phyloP scores from a whole-genome alignment of 1,139 yeast genomes.

The Insectozyma bohioensis region DNA sequence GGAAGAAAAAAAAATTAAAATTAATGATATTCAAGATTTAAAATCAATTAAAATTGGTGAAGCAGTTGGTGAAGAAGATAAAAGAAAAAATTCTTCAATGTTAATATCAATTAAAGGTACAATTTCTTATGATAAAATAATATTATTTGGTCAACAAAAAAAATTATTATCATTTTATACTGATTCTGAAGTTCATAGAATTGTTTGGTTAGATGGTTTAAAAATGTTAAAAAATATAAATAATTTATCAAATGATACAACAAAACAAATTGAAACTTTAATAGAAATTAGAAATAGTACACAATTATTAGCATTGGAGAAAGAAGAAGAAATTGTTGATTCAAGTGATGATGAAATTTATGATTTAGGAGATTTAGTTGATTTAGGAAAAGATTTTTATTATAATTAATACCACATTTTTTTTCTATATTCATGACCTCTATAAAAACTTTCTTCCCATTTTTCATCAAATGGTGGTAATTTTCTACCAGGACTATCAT shows the following conservation, averaged over 20 bases:
- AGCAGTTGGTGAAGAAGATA: conserved; percentile 39
- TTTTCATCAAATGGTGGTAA: conserved; percentile 23
- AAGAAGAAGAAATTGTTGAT: conserved; percentile 19
- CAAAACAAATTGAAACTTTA: conserved; percentile 55
- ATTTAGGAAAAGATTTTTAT: conserved; percentile 42
- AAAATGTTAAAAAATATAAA: conserved; percentile 52
- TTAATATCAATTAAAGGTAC: conserved; percentile 54
- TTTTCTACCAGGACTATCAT: conserved; percentile 25
- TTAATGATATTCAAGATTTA: conserved; percentile 41
- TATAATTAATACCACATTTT: conserved; percentile 25
- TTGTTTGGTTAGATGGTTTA: conserved; percentile 80
- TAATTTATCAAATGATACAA: conserved; percentile 56
- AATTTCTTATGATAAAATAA: conserved; percentile 55
- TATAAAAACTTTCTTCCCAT: conserved; percentile 21
- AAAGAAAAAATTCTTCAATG: conserved; percentile 32
- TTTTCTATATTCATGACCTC: conserved; percentile 20
- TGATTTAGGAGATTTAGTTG: conserved; percentile 41
- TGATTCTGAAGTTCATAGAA: conserved; percentile 69
- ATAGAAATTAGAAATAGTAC: conserved; percentile 62
- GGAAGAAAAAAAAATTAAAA: conserved; percentile 32
- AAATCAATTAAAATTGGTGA: conserved; percentile 45
- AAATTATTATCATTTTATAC: conserved; percentile 59
- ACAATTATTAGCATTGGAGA: conserved; percentile 58
- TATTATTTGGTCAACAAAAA: conserved; percentile 43
- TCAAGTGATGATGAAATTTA: conserved; percentile 43